Base-by-base conservation (phyloP, 2,329 filamentous ascomycete genomes). In the Penicillium sp. region DNA sequence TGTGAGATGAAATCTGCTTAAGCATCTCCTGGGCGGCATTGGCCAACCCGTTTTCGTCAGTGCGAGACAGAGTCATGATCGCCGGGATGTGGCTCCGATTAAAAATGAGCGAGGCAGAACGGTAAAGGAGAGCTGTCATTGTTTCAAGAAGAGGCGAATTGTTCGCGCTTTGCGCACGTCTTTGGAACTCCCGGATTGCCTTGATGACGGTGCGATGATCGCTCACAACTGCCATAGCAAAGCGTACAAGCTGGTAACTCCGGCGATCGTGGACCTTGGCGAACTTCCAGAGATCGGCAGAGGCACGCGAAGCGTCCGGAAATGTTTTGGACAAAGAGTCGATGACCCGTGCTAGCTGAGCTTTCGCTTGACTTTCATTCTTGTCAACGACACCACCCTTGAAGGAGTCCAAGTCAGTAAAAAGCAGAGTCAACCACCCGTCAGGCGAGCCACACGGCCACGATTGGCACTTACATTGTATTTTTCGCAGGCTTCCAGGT, bases 31-130 rank as follows among this genome's bases (percentile, higher is more conserved):
- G 90, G 1, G 93, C 91, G 11, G 87, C 83, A 18, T 80, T 74
- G 5, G 86, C 88, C 42, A 96, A 76, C 0, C 84, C 85, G 42
- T 86, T 82, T 61, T 90, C 85, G 62, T 96, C 86, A 8, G 83
- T 90, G 60, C 89, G 85, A 9, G 90, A 90, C 61, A 85, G 87
- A 49, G 90, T 85, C 74, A 97, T 88, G 53, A 97, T 91, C 0
- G 88, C 84, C 3, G 90, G 83, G 13, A 98, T 83, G 65, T 98
- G 90, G 65, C 91, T 97, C 62, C 88, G 84, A 72, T 96, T 98
- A 73, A 94, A 96, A 56, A 95, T 80, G 54, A 98, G 78, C 49
- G 88, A 84, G 32, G 88, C 86, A 46, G 85, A 85, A 38, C 89
- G 83, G 65, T 95, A 95, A 4, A 97, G 74, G 12, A 98, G 76